Base-by-base conservation (phyloP, 2,329 filamentous ascomycete genomes). In the Xylaria sp. region DNA sequence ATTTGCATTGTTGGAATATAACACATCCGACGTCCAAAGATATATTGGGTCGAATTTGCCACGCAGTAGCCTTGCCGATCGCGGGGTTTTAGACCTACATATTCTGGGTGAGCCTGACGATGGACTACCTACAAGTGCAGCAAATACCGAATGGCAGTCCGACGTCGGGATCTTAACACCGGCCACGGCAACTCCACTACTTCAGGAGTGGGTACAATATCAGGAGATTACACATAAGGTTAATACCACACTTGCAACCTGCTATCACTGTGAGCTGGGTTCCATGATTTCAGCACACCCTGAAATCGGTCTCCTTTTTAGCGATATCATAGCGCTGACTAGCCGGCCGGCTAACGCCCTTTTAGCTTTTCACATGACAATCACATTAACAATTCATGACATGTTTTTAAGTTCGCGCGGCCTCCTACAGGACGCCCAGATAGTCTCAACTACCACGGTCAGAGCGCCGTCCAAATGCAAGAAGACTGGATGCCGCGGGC, bases 401-500 rank as follows among this genome's bases (percentile, higher is more conserved):
- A 11, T 21, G 2, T 64, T 41, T 47, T 17, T 59, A 2, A 37
- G 37, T 8, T 29, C 58, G 2, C 37, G 62, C 2, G 13, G 29
- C 7, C 3, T 33, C 17, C 21, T 5, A 3, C 35, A 51, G 4
- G 40, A 35, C 17, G 53, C 38, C 13, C 43, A 19, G 3, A 48
- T 49, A n/a, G 40, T 44, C 29, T 13, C 29, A 13, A 52, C 53
- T 1, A 64, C 25, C 10, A 27, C 9, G 0, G 60, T 58, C 4
- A 27, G 13, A 21, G 23, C 48, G 0, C 58, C 65, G 2, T 46
- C 44, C 2, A 29, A 41, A 1, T 66, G 60, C 11, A 29, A 25
- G 1, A 25, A 25, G 6, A 38, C 59, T n/a, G 41, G 55, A 3
- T 67, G 65, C 38, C 3, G 11, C 3, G 65, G 63, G 3, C 58